These are phyloP conservation scores for Dendrobium huoshanense DNA, from an alignment of 106 monocot species.

Conservation along the genomic window DNA sequence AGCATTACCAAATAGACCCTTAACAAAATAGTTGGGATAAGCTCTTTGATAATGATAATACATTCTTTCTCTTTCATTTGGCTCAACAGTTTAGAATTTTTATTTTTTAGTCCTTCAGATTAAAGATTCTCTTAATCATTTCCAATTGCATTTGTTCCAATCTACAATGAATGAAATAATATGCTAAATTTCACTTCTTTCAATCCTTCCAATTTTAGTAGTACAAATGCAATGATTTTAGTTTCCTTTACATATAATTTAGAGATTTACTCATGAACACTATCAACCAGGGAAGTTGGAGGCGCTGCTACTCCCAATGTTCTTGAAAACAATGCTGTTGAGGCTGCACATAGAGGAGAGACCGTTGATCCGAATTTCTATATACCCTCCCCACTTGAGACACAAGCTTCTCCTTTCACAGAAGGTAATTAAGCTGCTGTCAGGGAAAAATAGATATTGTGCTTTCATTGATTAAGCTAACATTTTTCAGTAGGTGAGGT, in stretches of 20 bases:
- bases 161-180: background rate
- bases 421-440: constrained; percentile 37
- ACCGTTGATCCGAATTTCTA: constrained; percentile 21
- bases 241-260: background rate
- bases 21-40: background rate
- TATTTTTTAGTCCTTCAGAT: background rate
- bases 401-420: constrained; percentile 27
- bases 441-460: background rate
- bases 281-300: constrained; percentile 36
- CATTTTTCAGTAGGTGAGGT: constrained; percentile 35
- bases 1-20: background rate
- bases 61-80: background rate
- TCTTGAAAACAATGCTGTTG: constrained; percentile 24
- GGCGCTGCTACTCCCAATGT: constrained; percentile 12
- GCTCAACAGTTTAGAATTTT: background rate
- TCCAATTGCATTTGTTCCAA: background rate
- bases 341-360: constrained; percentile 17
- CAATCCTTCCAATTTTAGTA: background rate
- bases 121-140: background rate
- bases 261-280: background rate
- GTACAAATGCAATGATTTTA: background rate
- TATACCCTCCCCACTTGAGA: constrained; percentile 19
- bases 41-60: background rate
- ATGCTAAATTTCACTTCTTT: background rate
- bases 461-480: constrained; percentile 12